Evolutionary conservation across 257 asterid species (phyloP).

Genomic region (Mitragyna speciosa): DNA sequence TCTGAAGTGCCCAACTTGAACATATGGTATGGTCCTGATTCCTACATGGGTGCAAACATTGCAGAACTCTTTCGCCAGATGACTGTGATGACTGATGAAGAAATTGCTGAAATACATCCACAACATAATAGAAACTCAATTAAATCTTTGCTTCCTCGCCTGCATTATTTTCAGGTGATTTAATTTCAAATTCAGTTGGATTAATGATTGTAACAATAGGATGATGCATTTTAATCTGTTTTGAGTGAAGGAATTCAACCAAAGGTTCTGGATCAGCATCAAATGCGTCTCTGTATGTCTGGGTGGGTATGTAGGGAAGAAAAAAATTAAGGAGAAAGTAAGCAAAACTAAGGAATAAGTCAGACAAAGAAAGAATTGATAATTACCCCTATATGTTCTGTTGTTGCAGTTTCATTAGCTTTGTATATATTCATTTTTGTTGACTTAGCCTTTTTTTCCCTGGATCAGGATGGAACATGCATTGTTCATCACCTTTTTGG

Average conservation of each 20-base stretch:
- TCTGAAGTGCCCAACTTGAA: constrained; percentile 69
- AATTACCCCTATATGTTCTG: neutral
- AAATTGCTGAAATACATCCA: constrained; percentile 82
- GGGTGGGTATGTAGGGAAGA: neutral
- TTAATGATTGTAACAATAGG: neutral
- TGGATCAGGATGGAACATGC: constrained; percentile 83
- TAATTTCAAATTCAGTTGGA: neutral
- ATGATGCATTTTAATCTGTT: neutral
- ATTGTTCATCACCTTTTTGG: constrained; percentile 97
- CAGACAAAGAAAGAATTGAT: neutral
- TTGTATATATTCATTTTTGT: neutral
- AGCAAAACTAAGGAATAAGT: too few species aligned
- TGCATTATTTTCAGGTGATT: constrained; percentile 86
- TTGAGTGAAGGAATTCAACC: neutral
- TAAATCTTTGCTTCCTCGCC: constrained; percentile 81
- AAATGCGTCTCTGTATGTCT: neutral
- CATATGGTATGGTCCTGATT: constrained; percentile 94
- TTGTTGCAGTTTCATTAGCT: neutral
- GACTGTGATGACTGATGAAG: constrained; percentile 88
- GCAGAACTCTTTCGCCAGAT: constrained; percentile 81
- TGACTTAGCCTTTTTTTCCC: constrained; percentile 6
- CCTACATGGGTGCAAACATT: constrained; percentile 97
- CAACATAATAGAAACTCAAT: constrained; percentile 59
- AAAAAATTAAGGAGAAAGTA: neutral
- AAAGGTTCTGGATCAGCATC: neutral